Conservation (phyloP, 169 alveolate species). For the Plasmodium yoelii region DNA sequence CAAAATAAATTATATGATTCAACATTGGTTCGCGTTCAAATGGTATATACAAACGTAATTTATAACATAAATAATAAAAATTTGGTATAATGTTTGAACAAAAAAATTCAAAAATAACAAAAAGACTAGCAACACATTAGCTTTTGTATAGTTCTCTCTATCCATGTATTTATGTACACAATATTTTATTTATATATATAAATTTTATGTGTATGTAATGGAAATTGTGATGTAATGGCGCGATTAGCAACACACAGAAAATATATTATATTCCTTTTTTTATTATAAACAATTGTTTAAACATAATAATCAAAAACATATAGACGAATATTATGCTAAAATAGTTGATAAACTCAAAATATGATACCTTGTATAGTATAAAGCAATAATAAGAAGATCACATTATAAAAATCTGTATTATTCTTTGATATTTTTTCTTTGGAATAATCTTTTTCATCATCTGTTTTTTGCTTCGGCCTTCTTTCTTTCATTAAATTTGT, state of each 20-base stretch:
- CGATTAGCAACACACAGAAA: too few relatives aligned
- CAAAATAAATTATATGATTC: too few relatives aligned
- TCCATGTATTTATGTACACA: slow-evolving; percentile 6
- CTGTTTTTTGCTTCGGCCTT: slow-evolving; percentile 16
- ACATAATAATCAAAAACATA: neutral
- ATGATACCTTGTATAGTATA: slow-evolving; percentile 70
- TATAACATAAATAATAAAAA: too few relatives aligned
- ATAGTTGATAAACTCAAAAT: neutral
- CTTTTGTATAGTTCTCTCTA: neutral
- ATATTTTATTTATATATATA: neutral
- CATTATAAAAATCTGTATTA: slow-evolving; percentile 68
- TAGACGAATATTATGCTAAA: neutral
- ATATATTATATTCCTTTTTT: neutral
- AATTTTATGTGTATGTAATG: too few relatives aligned
- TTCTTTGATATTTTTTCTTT: slow-evolving; percentile 21
- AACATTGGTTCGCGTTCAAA: too few relatives aligned
- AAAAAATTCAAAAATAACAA: too few relatives aligned
- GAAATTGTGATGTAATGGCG: too few relatives aligned
- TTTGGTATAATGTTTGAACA: too few relatives aligned
- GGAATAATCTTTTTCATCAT: slow-evolving; percentile 30
- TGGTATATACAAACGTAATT: too few relatives aligned
- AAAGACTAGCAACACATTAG: too few relatives aligned
- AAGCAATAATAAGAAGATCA: slow-evolving; percentile 66
- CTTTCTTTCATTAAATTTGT: slow-evolving; percentile 26
- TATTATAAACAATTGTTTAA: neutral